A percentile compares a stretch with the other conserved stretches of the same genome.
Conservation (phyloP, 495 filamentous ascomycete species). For the Talaromyces stipitatus region DNA sequence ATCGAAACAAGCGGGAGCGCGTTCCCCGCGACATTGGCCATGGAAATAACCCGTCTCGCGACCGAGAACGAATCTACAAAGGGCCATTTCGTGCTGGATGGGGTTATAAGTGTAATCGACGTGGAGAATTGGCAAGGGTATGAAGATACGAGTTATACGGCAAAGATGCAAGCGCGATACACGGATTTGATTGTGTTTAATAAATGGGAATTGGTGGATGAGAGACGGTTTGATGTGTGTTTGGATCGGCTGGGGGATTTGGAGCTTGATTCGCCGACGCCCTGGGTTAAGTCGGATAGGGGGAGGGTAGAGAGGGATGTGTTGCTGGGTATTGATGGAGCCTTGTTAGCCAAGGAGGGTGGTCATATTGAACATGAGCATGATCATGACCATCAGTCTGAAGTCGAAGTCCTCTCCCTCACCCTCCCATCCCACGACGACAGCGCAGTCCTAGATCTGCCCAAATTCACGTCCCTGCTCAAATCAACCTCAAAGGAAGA, state of each 20-base stretch:
- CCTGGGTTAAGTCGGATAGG: constrained; percentile 71
- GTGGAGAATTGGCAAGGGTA: constrained; percentile 98
- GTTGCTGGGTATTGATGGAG: constrained; percentile 81
- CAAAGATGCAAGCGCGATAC: constrained; percentile 77
- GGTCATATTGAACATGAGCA: constrained; percentile 15
- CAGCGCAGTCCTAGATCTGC: constrained; percentile 44
- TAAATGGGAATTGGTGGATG: constrained; percentile 78
- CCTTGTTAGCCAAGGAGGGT: constrained; percentile 54
- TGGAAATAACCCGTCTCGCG: constrained; percentile 80
- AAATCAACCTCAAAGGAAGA: constrained; percentile 74
- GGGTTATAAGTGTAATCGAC: constrained; percentile 87
- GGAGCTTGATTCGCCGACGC: constrained; percentile 60
- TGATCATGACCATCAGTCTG: constrained; percentile 57
- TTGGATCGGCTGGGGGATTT: constrained; percentile 81
- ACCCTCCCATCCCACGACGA: constrained; percentile 25
- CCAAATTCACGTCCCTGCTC: constrained; percentile 59
- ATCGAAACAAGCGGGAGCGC: constrained; percentile 88
- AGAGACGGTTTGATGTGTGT: constrained; percentile 70
- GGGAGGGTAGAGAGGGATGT: constrained; percentile 70
- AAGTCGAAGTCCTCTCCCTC: constrained; percentile 85
- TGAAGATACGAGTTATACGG: constrained; percentile 82
- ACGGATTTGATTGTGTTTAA: constrained; percentile 93
- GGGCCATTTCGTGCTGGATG: constrained; percentile 64
- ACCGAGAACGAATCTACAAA: constrained; percentile 37
- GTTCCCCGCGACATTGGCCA: constrained; percentile 83